These are phyloP conservation scores for Coemansia sp. DNA, from an alignment of 192 early-diverging fungal species.

Conservation along the genomic window DNA sequence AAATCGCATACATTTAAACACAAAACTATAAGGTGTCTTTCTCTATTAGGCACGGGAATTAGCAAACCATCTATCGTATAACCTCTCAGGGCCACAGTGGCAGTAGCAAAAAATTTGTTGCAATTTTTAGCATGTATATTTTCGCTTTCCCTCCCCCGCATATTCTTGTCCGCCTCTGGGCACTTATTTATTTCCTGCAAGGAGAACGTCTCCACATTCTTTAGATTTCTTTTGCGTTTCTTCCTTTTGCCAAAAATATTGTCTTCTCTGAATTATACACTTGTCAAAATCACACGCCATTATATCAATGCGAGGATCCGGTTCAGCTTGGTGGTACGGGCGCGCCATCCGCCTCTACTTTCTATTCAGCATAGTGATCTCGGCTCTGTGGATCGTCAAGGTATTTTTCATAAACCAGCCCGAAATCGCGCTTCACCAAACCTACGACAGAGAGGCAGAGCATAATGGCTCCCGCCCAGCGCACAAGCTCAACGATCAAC, in stretches of 20 bases:
- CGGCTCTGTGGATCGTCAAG: constrained; percentile 31
- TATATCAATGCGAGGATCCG: constrained; percentile 16
- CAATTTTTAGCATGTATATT: too few relatives aligned
- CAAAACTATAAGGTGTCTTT: too few relatives aligned
- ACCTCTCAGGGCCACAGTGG: too few relatives aligned
- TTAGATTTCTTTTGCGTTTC: neutral
- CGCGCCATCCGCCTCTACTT: constrained; percentile 48
- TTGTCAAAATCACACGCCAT: neutral
- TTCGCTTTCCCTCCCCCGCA: too few relatives aligned
- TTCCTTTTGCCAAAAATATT: neutral
- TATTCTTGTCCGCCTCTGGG: too few relatives aligned
- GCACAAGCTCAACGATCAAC: neutral
- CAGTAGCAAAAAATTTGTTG: too few relatives aligned
- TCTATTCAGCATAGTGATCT: constrained; percentile 32
- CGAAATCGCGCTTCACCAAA: neutral
- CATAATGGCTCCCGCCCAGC: neutral
- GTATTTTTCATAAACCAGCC: constrained; percentile 12
- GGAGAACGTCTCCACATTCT: too few relatives aligned
- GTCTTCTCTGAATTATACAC: neutral
- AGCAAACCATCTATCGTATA: too few relatives aligned
- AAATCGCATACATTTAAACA: too few relatives aligned
- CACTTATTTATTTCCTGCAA: too few relatives aligned
- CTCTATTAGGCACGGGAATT: too few relatives aligned
- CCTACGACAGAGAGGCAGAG: neutral
- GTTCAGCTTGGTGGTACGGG: constrained; percentile 50